A percentile compares a stretch with the other conserved stretches of the same genome.
These are phyloP conservation scores for Xylariales sp. DNA, from an alignment of 2,329 filamentous ascomycete genomes.

Conservation along the genomic window DNA sequence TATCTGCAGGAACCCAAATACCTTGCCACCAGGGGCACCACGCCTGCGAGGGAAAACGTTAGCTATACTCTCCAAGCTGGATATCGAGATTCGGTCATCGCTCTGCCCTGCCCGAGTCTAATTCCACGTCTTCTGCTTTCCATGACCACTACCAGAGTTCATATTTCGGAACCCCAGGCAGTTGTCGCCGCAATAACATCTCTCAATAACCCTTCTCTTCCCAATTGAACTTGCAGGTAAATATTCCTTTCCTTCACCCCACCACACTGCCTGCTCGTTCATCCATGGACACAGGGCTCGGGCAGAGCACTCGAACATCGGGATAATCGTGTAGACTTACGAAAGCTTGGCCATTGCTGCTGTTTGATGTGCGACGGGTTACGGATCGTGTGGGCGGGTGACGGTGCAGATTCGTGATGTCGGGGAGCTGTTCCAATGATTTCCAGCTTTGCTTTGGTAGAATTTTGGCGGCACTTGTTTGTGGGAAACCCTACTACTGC, in stretches of 20 bases:
- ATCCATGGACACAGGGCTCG: not conserved
- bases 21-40: slow-evolving; percentile 98
- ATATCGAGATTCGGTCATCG: not conserved
- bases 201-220: not conserved
- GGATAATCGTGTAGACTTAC: slow-evolving; percentile 39
- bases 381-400: slow-evolving; percentile 10
- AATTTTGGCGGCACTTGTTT: slow-evolving; percentile 6
- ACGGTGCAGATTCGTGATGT: slow-evolving; percentile 4
- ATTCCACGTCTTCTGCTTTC: too few species aligned
- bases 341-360: slow-evolving; percentile 60
- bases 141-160: too few species aligned
- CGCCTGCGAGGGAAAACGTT: slow-evolving; percentile 43
- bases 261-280: not conserved
- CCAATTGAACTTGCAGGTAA: too few species aligned
- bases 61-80: not conserved
- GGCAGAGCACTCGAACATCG: slow-evolving; percentile 5
- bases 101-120: slow-evolving; percentile 9
- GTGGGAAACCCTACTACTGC: slow-evolving; percentile 8
- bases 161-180: too few species aligned
- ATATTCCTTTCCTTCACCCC: not conserved
- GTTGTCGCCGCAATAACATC: not conserved
- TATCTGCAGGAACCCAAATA: too few species aligned
- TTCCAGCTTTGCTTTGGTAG: slow-evolving; percentile 5
- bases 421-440: too few species aligned
- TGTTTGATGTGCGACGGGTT: slow-evolving; percentile 27